A percentile compares a stretch with the other conserved stretches of the same genome.
Evolutionary conservation across 495 filamentous ascomycete species (phyloP).

Genomic region (Aspergillus diversus): DNA sequence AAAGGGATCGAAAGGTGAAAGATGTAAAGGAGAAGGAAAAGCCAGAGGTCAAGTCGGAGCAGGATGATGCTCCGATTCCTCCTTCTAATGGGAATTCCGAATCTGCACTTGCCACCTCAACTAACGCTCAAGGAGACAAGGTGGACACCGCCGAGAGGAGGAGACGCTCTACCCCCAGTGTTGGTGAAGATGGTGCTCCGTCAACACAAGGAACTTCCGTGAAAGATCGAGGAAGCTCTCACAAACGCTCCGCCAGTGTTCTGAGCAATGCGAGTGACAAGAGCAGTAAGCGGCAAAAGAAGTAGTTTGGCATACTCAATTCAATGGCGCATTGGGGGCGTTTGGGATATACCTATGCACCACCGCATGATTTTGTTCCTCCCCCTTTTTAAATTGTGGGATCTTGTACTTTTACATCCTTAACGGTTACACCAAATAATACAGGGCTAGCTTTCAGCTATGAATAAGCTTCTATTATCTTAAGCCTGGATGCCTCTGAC

Average conservation of each 20-base stretch:
- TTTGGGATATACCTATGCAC: constrained; percentile 40
- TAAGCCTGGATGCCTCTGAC: neutral
- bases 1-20: constrained; percentile 53
- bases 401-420: neutral
- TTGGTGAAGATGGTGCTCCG: constrained; percentile 16
- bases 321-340: constrained; percentile 14
- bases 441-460: neutral
- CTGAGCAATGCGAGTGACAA: constrained; percentile 70
- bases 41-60: constrained; percentile 43
- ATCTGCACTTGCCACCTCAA: constrained; percentile 10
- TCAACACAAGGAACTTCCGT: constrained; percentile 17
- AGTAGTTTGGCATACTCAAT: constrained; percentile 43
- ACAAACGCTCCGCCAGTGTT: constrained; percentile 79
- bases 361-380: constrained; percentile 36
- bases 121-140: constrained; percentile 9
- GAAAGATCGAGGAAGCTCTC: constrained; percentile 40
- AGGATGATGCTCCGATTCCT: constrained; percentile 34
- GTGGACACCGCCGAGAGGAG: constrained; percentile 1
- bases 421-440: neutral
- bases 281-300: constrained; percentile 71
- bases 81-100: constrained; percentile 23
- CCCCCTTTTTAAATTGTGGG: neutral
- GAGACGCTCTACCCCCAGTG: neutral
- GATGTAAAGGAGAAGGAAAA: constrained; percentile 35
- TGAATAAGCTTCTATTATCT: neutral